Base-by-base conservation (phyloP, 306 rosid species). In the Quercus alba region DNA sequence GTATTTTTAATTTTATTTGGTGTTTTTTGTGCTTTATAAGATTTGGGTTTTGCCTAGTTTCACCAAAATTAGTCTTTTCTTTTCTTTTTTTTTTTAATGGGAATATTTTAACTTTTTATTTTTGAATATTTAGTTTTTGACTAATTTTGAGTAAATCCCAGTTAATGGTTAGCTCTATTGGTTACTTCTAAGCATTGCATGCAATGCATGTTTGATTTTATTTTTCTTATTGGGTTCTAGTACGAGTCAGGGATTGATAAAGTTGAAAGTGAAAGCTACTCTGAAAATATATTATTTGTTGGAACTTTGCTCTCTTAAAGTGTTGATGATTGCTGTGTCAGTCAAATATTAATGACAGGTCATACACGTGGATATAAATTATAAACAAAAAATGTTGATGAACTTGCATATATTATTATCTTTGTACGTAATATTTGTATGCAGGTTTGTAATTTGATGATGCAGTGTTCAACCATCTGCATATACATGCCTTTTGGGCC, bases 1-100 rank as follows among this genome's bases (percentile, higher is more conserved):
- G 98, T 95, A 35, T 19, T 33, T 19, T 35, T 11, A 35, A 33
- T 17, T 59, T 25, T 67, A 18, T 35, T 33, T 7, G 21, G 2
- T 35, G 52, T 67, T 67, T 67, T 3, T 18, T 19, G 25, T 35
- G 26, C 72, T 9, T 33, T 35, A 33, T 18, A 51, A 33, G 55
- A 33, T 8, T 15, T 46, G 6, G 20, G 54, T 14, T 68, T 77
- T 5, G 38, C 15, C 2, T 23, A 71, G 19, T 71, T 23, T 44
- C 3, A 21, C 2, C 11, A 19, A 18, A 18, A n/a, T 15, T 31
- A 6, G 7, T 6, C 20, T 33, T 5, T n/a, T 33, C n/a, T n/a
- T n/a, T n/a, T n/a, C n/a, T n/a, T n/a, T 33, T 5, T 33, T 6
- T 18, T 6, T 57, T 33, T 1, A 35, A n/a, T 57, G 20, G 13